Percentiles rank a stretch among this genome's conserved stretches.
These are phyloP conservation scores for Clonostachys solani DNA, from an alignment of 2,329 filamentous ascomycete species.

Conservation along the genomic window DNA sequence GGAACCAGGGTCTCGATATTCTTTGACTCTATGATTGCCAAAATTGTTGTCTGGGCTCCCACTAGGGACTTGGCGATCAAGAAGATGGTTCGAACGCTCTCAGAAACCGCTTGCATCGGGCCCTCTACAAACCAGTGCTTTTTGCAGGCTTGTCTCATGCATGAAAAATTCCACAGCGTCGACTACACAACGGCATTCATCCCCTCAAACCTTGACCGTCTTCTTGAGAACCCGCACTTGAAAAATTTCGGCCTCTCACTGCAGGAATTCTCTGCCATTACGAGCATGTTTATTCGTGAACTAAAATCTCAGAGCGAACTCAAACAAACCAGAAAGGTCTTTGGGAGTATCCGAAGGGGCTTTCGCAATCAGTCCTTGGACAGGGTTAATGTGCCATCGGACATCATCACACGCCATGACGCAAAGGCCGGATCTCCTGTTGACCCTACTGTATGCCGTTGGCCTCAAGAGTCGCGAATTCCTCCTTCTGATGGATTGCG, in stretches of 20 bases:
- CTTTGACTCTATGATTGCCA: conserved; percentile 42
- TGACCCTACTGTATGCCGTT: no score
- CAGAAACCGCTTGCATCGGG: conserved; percentile 31
- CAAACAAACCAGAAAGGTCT: neutral
- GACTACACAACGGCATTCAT: no score
- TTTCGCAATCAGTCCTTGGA: conserved; percentile 3
- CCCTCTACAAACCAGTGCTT: conserved; percentile 66
- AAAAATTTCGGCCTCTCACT: no score
- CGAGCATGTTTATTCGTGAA: conserved; percentile 1
- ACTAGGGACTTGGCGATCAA: conserved; percentile 24
- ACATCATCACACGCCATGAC: neutral
- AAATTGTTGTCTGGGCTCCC: conserved; percentile 37
- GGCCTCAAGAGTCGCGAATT: no score
- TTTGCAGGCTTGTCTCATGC: conserved; percentile 59
- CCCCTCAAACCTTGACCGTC: no score
- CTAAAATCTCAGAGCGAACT: neutral
- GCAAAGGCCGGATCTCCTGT: neutral
- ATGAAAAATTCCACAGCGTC: conserved; percentile 44
- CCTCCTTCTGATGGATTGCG: no score
- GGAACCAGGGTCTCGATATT: conserved; percentile 33
- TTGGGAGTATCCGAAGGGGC: neutral
- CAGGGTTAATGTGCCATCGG: conserved; percentile 1
- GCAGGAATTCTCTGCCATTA: neutral
- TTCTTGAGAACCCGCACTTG: no score
- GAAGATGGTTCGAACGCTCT: conserved; percentile 24